Evolutionary conservation across 2,329 filamentous ascomycete species (phyloP).

Genomic region (Byssothecium circinans): DNA sequence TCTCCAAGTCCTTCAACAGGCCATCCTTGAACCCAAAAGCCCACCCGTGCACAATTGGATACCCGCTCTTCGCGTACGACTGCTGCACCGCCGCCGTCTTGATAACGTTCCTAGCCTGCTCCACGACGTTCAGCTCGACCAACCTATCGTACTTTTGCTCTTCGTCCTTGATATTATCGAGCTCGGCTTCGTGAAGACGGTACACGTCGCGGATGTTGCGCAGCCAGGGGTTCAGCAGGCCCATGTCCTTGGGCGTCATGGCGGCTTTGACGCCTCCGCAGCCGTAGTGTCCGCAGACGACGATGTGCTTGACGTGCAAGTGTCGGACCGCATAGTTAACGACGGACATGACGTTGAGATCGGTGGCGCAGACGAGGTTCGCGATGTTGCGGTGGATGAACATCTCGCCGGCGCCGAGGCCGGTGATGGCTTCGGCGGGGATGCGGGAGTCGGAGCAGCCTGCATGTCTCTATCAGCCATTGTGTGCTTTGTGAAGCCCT

Average conservation of each 20-base stretch:
- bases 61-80: conserved; percentile 63
- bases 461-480: conserved; percentile 5
- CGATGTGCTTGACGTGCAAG: conserved; percentile 64
- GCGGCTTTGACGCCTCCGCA: conserved; percentile 70
- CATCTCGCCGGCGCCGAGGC: conserved; percentile 39
- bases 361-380: conserved; percentile 44
- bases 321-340: conserved; percentile 46
- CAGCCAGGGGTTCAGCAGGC: conserved; percentile 73
- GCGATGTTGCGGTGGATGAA: conserved; percentile 42
- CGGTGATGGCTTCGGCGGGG: conserved; percentile 46
- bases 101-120: conserved; percentile 44
- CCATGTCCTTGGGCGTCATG: conserved; percentile 66
- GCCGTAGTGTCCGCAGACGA: conserved; percentile 69
- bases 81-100: conserved; percentile 58
- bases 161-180: conserved; percentile 52
- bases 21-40: conserved; percentile 72
- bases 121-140: conserved; percentile 43
- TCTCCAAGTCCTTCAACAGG: conserved; percentile 64
- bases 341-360: conserved; percentile 46
- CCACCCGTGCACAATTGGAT: conserved; percentile 73
- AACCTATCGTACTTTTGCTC: conserved; percentile 36
- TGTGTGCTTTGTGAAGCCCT: not conserved
- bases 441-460: conserved; percentile 46
- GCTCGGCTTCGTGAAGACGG: conserved; percentile 69
- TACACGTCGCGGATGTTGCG: conserved; percentile 76